These are phyloP conservation scores for Ballota nigra DNA, from an alignment of 257 asterid genomes.

Conservation along the genomic window DNA sequence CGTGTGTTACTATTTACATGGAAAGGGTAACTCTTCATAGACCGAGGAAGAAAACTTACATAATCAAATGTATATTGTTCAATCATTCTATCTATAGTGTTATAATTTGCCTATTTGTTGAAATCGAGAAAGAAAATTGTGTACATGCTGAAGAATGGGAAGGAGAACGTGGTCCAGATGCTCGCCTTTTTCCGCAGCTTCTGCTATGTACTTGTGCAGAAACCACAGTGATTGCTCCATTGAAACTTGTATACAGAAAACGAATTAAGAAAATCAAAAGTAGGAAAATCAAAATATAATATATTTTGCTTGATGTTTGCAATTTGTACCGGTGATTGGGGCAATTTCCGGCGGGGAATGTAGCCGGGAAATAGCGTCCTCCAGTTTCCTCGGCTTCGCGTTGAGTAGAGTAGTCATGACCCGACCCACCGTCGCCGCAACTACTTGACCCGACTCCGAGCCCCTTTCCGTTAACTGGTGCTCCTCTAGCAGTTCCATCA, in stretches of 20 bases:
- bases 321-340: conserved; percentile 41
- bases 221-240: conserved; percentile 87
- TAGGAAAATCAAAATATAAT: not conserved
- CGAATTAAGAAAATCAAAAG: not conserved
- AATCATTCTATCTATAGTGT: not conserved
- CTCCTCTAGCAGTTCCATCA: conserved; percentile 43
- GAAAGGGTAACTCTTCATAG: not conserved
- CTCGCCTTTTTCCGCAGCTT: conserved; percentile 54
- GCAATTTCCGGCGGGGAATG: conserved; percentile 50
- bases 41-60: not conserved
- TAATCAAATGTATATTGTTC: not conserved
- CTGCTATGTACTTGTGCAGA: conserved; percentile 70
- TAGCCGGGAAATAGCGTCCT: conserved; percentile 56
- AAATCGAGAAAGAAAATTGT: not conserved
- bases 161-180: conserved; percentile 72
- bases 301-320: not conserved
- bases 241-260: conserved; percentile 47
- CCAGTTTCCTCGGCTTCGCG: conserved; percentile 76
- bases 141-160: conserved; percentile 86
- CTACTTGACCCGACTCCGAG: conserved; percentile 42
- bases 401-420: conserved; percentile 61
- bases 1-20: not conserved
- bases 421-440: conserved; percentile 60
- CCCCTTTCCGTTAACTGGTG: conserved; percentile 22
- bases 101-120: not conserved